A percentile compares a stretch with the other conserved stretches of the same genome.
Evolutionary conservation across 345 rosid species (phyloP).

Genomic region (Citrus mangshanensis): DNA sequence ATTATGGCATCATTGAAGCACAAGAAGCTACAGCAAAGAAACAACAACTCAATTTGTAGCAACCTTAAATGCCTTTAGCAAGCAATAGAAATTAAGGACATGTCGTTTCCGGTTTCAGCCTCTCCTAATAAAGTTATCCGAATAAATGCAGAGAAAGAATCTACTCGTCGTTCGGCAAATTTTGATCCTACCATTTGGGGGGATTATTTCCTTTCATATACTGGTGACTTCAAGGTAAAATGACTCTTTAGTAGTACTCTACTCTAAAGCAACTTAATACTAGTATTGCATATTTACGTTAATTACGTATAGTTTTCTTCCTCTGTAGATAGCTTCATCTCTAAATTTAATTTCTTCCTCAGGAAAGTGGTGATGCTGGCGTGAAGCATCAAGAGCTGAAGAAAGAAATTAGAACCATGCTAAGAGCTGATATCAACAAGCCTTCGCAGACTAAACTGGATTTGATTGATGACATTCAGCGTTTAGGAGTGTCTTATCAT

Average conservation of each 20-base stretch:
- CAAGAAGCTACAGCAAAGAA: too few species aligned
- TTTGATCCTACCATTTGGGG: not conserved
- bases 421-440: not conserved
- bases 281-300: too few species aligned
- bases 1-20: too few species aligned
- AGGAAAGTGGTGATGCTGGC: not conserved
- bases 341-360: not conserved
- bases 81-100: not conserved
- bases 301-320: too few species aligned
- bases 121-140: not conserved
- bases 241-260: not conserved
- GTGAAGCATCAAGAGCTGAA: not conserved
- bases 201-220: not conserved
- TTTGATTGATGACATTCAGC: slow-evolving; percentile 32
- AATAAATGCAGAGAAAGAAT: not conserved
- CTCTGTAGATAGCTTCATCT: too few species aligned
- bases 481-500: not conserved
- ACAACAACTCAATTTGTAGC: too few species aligned
- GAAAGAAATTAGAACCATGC: not conserved
- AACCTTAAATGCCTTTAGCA: too few species aligned
- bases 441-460: not conserved
- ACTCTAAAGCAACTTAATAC: too few species aligned
- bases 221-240: not conserved
- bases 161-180: not conserved
- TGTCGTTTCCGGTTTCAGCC: not conserved